These are phyloP conservation scores for Umbelopsis ramanniana DNA, from an alignment of 192 early-diverging fungal genomes.

Conservation along the genomic window DNA sequence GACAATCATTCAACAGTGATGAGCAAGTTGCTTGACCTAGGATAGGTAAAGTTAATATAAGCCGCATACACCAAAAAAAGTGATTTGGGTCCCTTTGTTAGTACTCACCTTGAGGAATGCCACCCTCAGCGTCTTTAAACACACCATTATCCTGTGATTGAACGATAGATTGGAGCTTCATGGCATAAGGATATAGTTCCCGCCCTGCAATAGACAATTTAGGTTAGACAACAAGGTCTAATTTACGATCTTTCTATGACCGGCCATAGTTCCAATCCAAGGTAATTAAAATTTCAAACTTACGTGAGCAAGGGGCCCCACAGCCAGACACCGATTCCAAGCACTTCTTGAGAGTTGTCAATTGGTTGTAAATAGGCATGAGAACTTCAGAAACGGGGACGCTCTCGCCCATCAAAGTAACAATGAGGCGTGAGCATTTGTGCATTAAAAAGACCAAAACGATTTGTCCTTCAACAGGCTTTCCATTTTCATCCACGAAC, in stretches of 20 bases:
- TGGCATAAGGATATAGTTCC: conserved; percentile 77
- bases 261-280: not conserved
- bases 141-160: conserved; percentile 15
- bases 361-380: conserved; percentile 74
- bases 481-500: conserved; percentile 65
- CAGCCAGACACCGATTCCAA: conserved; percentile 67
- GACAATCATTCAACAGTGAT: conserved; percentile 84
- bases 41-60: not conserved
- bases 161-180: conserved; percentile 6
- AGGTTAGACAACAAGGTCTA: not conserved
- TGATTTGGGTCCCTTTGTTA: no score
- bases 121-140: conserved; percentile 8
- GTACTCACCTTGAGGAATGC: conserved; percentile 21
- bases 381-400: conserved; percentile 73
- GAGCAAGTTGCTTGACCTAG: conserved; percentile 80
- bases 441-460: conserved; percentile 66
- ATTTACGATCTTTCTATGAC: not conserved
- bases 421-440: conserved; percentile 77
- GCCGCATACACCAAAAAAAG: not conserved
- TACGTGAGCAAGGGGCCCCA: conserved; percentile 58
- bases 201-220: conserved; percentile 42
- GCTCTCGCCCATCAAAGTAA: conserved; percentile 69
- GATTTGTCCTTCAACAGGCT: conserved; percentile 70
- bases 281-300: not conserved
- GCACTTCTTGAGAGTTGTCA: conserved; percentile 71